Base-by-base conservation (phyloP, 1,284 basidiomycete species). In the Papiliotrema terrestris region DNA sequence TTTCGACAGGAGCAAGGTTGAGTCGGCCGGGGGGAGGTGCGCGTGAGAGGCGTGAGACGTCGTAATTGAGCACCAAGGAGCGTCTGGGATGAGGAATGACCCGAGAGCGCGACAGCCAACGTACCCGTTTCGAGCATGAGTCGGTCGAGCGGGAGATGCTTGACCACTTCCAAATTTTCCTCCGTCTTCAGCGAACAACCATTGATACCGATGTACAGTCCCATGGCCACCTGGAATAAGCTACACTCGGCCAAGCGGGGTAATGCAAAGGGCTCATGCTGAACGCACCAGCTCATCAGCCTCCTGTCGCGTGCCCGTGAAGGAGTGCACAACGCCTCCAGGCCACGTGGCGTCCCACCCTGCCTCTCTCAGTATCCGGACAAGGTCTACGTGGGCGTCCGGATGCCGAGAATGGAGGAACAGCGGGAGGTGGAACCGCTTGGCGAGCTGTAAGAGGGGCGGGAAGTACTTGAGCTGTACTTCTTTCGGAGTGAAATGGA, bases 331-430 rank as follows among this genome's bases (percentile, higher is more conserved):
- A 8, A 93, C 89, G 0, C 88, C 89, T 11, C 87, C 83, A 53
- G 85, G 77, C 57, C 81, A 80, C 17, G 64, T 43, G 2, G 20
- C 38, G 36, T 56, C 62, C 63, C 63, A 71, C 36, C 68, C 64
- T 17, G 66, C 60, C 44, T 72, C 65, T 46, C 55, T 62, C 23
- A 75, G 44, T 8, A 62, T 65, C 19, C 89, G 79, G 17, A 92
- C 87, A 2, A 75, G 69, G 35, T 90, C 85, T 59, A 89, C 81
- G 66, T 94, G 91, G 1, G 69, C 62, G 65, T 90, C 88, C 0
- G 87, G 84, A 23, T 87, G 83, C 25, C 91, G 83, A 8, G 86
- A 91, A 72, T 95, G 92, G 3, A 95, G 80, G 73, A 94, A 95
- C 6, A 95, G 72, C 0, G 91, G 91, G 4, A 94, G 80, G 61